Evolutionary conservation across 2,329 filamentous ascomycete genomes (phyloP).

Genomic region (Fusarium pininemorale): DNA sequence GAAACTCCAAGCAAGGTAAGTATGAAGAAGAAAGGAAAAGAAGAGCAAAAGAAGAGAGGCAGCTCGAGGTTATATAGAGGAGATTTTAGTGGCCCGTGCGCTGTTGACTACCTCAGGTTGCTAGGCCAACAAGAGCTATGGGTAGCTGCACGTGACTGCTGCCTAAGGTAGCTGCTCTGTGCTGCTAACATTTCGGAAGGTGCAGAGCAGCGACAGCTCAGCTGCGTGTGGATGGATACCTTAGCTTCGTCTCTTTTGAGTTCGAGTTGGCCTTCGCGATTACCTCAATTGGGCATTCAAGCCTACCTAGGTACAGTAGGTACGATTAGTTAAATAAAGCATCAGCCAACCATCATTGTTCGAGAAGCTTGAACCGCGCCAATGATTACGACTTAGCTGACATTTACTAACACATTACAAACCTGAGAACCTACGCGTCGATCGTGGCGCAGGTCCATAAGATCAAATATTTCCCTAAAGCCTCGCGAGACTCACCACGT

Average conservation of each 20-base stretch:
- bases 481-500: background rate
- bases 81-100: constrained; percentile 2
- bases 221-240: constrained; percentile 5
- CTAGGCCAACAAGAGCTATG: background rate
- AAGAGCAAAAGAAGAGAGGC: constrained; percentile 35
- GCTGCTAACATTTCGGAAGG: background rate
- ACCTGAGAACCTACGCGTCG: background rate
- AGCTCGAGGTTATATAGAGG: constrained; percentile 44
- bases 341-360: background rate
- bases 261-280: constrained; percentile 1
- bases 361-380: background rate
- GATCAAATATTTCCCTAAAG: background rate
- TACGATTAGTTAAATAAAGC: background rate
- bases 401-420: constrained; percentile 4
- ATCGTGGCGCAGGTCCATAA: background rate
- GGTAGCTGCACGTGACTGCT: background rate
- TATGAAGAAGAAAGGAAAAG: constrained; percentile 58
- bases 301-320: too few relatives aligned
- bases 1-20: constrained; percentile 61
- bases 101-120: background rate
- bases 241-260: constrained; percentile 7
- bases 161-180: background rate
- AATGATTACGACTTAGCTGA: background rate
- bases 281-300: background rate
- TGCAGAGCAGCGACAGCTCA: background rate